phyloP scores from a whole-genome alignment of 2,329 filamentous ascomycete genomes.

The Xylariaceae sp. region DNA sequence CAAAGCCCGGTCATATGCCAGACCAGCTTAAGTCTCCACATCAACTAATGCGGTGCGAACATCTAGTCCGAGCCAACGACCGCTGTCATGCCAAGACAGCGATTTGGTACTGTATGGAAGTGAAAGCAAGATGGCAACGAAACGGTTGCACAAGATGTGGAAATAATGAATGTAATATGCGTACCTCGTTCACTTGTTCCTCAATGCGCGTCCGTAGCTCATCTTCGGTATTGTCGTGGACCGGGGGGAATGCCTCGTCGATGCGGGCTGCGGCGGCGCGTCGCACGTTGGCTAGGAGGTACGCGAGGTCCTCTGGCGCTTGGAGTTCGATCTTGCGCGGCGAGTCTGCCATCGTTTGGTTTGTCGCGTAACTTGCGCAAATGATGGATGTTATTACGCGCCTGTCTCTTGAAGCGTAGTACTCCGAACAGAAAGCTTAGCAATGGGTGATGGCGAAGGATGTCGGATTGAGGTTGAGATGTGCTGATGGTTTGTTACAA shows the following conservation, averaged over 20 bases:
- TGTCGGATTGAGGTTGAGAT: too few relatives aligned
- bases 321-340: constrained; percentile 80
- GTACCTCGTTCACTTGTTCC: constrained; percentile 56
- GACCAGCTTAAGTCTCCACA: background rate
- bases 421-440: too few relatives aligned
- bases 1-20: constrained; percentile 19
- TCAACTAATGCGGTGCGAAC: too few relatives aligned
- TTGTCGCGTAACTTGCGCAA: background rate
- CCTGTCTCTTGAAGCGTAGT: too few relatives aligned
- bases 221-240: constrained; percentile 56
- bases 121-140: background rate
- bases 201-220: constrained; percentile 59
- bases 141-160: background rate
- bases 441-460: too few relatives aligned
- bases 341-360: constrained; percentile 19
- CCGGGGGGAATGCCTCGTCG: constrained; percentile 64
- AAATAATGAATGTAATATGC: constrained; percentile 6
- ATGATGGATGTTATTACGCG: background rate
- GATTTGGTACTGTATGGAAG: background rate
- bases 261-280: constrained; percentile 66
- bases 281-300: constrained; percentile 67
- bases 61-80: too few relatives aligned
- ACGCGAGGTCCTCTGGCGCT: constrained; percentile 68
- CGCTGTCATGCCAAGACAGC: constrained; percentile 4
- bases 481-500: too few relatives aligned